Evolutionary conservation across 352 stramenopile genomes (phyloP).

Genomic region (Pythium guiyangense): DNA sequence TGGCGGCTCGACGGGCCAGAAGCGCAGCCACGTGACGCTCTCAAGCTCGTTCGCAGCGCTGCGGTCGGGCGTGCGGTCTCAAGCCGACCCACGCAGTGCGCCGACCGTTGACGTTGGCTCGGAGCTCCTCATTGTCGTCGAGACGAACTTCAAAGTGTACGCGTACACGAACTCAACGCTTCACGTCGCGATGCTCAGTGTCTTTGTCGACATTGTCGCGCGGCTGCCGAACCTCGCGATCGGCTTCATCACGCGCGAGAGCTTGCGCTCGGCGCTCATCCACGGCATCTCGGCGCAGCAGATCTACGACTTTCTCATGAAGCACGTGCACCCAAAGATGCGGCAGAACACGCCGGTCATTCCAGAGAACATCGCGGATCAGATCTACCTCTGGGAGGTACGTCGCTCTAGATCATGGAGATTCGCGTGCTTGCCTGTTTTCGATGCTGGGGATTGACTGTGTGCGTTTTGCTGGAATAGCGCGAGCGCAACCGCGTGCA

Average conservation of each 20-base stretch:
- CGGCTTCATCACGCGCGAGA: slow-evolving; percentile 89
- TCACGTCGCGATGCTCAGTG: slow-evolving; percentile 90
- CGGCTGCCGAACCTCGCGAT: slow-evolving; percentile 89
- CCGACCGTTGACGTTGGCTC: slow-evolving; percentile 31
- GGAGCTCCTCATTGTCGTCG: slow-evolving; percentile 71
- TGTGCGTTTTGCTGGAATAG: background rate
- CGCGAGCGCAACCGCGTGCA: slow-evolving; percentile 86
- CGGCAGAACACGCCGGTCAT: slow-evolving; percentile 67
- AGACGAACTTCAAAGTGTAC: slow-evolving; percentile 93
- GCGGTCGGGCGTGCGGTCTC: slow-evolving; percentile 36
- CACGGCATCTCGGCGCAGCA: slow-evolving; percentile 89
- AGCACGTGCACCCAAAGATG: slow-evolving; percentile 85
- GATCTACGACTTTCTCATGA: slow-evolving; percentile 91
- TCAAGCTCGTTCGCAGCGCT: slow-evolving; percentile 42
- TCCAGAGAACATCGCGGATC: slow-evolving; percentile 87
- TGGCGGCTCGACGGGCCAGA: slow-evolving; percentile 62
- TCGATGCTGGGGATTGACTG: too few relatives aligned
- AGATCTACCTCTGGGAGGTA: slow-evolving; percentile 90
- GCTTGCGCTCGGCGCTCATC: slow-evolving; percentile 83
- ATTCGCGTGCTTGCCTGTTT: too few relatives aligned
- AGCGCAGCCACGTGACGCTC: slow-evolving; percentile 40
- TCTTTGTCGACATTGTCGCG: slow-evolving; percentile 90
- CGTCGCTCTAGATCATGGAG: slow-evolving; percentile 1
- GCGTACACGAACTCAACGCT: slow-evolving; percentile 88
- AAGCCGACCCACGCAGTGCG: slow-evolving; percentile 29